Evolutionary conservation across 2,329 filamentous ascomycete species (phyloP), one percentile per base, ranked within the genome.

Genomic region (Calonectria hawksworthii): DNA sequence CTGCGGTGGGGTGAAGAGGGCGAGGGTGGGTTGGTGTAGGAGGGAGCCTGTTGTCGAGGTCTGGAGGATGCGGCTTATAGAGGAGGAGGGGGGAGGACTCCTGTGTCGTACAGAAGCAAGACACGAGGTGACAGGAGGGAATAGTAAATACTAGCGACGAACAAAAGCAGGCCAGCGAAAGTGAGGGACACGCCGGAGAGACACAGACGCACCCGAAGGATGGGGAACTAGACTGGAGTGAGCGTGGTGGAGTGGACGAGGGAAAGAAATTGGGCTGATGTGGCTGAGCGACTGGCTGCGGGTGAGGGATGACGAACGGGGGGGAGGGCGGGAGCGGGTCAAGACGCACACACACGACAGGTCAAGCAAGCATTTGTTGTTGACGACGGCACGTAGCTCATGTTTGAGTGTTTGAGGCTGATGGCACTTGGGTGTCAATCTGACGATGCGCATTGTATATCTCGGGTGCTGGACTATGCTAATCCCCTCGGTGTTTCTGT

Each of bases 201-300:
- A 56, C 34, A 32, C 34, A 59, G 51, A 34, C 16, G 36, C 38
- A 44, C 32, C 28, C 51, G 66, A 59, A 52, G 32, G 61, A 51
- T 70, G 68, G 56, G 34, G 59, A 56, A 32, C 34, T 41, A 54
- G 36, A 36, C 56, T 59, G 66, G 66, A 56, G 66, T 26, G 36
- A 44, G 63, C 41, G 61, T 65, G 61, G 51, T 54, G 63, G 70
- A 71, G 44, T 41, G 30, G 65, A 41, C n/a, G 69, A 59, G 63
- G 51, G 64, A 61, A 73, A 52, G 64, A 73, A 73, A 73, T 73
- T 73, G 70, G 64, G 70, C 65, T 68, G 70, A 34, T 73, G 70
- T 73, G 70, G 70, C 70, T 73, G 70, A 73, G 70, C 47, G 65
- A 47, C 50, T 66, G 52, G 65, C 70, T 73, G 64, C 65, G 70